Percentiles rank a stretch among this genome's conserved stretches.
phyloP scores from a whole-genome alignment of 1,284 basidiomycete species.

The Microbotryum lychnidis-dioicae region DNA sequence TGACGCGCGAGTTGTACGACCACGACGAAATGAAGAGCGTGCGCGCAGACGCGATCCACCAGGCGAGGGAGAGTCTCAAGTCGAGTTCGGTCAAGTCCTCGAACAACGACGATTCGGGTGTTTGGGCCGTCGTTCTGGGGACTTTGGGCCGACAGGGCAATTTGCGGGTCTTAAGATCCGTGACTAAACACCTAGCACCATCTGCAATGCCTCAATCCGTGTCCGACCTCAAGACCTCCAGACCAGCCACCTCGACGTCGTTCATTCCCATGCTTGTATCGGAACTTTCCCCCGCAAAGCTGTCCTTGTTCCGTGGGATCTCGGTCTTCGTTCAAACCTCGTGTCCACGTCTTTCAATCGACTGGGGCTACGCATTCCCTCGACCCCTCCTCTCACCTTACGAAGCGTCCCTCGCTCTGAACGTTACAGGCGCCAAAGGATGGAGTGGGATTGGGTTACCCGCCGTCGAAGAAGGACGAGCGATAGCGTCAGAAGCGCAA shows the following conservation, averaged over 20 bases:
- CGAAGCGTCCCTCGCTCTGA: conserved; percentile 81
- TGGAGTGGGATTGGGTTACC: conserved; percentile 46
- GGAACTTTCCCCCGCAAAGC: conserved; percentile 88
- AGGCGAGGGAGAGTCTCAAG: conserved; percentile 58
- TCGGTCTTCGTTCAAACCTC: conserved; percentile 90
- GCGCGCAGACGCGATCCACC: conserved; percentile 67
- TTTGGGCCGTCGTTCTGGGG: conserved; percentile 91
- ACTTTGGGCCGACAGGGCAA: conserved; percentile 93
- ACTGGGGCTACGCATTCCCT: conserved; percentile 96
- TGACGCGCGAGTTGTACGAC: conserved; percentile 87
- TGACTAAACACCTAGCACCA: conserved; percentile 56
- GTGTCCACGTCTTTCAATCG: conserved; percentile 89
- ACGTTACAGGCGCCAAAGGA: conserved; percentile 49
- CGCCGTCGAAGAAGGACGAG: conserved; percentile 39
- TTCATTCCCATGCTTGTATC: conserved; percentile 86
- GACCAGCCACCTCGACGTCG: conserved; percentile 43
- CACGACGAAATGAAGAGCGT: conserved; percentile 76
- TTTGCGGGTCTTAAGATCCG: conserved; percentile 78
- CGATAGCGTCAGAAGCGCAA: conserved; percentile 17
- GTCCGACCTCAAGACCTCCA: conserved; percentile 37
- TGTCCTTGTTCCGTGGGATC: conserved; percentile 68
- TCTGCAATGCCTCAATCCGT: conserved; percentile 43
- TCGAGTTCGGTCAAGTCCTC: conserved; percentile 6
- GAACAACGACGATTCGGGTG: conserved; percentile 19
- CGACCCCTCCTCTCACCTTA: conserved; percentile 86